These are phyloP conservation scores for Backusella morwellensis DNA, from an alignment of 192 early-diverging fungal genomes.

Conservation along the genomic window DNA sequence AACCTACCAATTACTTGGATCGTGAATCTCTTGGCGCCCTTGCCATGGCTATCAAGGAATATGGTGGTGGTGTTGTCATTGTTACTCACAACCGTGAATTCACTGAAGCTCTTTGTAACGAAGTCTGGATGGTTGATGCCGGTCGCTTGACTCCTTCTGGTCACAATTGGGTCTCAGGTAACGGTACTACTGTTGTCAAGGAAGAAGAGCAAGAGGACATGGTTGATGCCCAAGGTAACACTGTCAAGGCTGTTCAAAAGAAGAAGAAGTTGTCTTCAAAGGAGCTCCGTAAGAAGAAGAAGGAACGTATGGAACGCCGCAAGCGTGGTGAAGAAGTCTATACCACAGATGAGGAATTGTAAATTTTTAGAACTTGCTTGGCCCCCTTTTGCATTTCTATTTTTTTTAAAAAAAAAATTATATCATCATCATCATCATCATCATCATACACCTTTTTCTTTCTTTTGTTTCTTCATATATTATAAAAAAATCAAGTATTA, in stretches of 20 bases:
- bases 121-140: slow-evolving; percentile 73
- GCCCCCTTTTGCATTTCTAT: neutral
- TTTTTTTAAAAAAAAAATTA: neutral
- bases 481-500: neutral
- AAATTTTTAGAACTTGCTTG: slow-evolving; percentile 5
- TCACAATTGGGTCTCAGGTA: slow-evolving; percentile 54
- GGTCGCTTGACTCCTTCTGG: slow-evolving; percentile 52
- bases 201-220: slow-evolving; percentile 49
- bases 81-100: slow-evolving; percentile 87
- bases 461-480: neutral
- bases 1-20: slow-evolving; percentile 79
- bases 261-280: slow-evolving; percentile 53
- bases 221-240: slow-evolving; percentile 76
- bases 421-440: neutral
- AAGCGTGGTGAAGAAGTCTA: slow-evolving; percentile 57
- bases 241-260: slow-evolving; percentile 63
- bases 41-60: slow-evolving; percentile 72
- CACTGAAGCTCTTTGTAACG: slow-evolving; percentile 66
- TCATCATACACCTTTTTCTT: neutral
- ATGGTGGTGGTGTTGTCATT: slow-evolving; percentile 80
- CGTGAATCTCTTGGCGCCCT: slow-evolving; percentile 64
- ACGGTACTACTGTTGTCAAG: slow-evolving; percentile 45
- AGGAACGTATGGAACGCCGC: slow-evolving; percentile 55
- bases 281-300: slow-evolving; percentile 58
- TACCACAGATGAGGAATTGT: slow-evolving; percentile 22